A percentile compares a stretch with the other conserved stretches of the same genome.
phyloP scores from a whole-genome alignment of 1,284 basidiomycete genomes.

The Abortiporus biennis region DNA sequence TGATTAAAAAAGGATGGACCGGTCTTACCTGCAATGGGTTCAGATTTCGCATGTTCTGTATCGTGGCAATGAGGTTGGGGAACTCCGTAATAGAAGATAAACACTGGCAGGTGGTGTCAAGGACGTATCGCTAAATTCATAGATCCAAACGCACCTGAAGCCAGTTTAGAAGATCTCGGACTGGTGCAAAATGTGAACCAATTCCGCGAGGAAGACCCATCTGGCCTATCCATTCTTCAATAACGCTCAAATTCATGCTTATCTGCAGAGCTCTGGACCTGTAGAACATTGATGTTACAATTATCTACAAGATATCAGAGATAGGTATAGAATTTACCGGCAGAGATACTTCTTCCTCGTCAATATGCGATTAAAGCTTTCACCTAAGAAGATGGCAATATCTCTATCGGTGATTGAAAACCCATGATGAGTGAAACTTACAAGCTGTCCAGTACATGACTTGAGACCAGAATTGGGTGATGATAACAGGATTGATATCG shows the following conservation, averaged over 20 bases:
- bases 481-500: constrained; percentile 87
- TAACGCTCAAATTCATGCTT: constrained; percentile 75
- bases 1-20: too few relatives aligned
- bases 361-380: constrained; percentile 92
- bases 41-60: constrained; percentile 81
- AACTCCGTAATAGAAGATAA: constrained; percentile 85
- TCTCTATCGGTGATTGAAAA: background rate
- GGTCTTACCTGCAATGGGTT: constrained; percentile 81
- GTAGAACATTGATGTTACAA: constrained; percentile 4
- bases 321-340: constrained; percentile 42
- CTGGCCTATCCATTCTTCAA: constrained; percentile 90
- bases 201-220: constrained; percentile 80
- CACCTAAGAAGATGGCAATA: constrained; percentile 51
- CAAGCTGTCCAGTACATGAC: constrained; percentile 90
- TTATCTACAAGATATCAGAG: constrained; percentile 1
- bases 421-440: constrained; percentile 31
- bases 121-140: constrained; percentile 1
- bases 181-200: constrained; percentile 76
- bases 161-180: constrained; percentile 85
- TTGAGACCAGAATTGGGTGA: constrained; percentile 92
- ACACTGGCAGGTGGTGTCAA: constrained; percentile 45
- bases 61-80: constrained; percentile 81
- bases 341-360: constrained; percentile 92
- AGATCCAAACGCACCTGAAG: constrained; percentile 51
- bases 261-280: constrained; percentile 88